A percentile compares a stretch with the other conserved stretches of the same genome.
These are phyloP conservation scores for Phytophthora sp. DNA, from an alignment of 352 stramenopile genomes.

Conservation along the genomic window DNA sequence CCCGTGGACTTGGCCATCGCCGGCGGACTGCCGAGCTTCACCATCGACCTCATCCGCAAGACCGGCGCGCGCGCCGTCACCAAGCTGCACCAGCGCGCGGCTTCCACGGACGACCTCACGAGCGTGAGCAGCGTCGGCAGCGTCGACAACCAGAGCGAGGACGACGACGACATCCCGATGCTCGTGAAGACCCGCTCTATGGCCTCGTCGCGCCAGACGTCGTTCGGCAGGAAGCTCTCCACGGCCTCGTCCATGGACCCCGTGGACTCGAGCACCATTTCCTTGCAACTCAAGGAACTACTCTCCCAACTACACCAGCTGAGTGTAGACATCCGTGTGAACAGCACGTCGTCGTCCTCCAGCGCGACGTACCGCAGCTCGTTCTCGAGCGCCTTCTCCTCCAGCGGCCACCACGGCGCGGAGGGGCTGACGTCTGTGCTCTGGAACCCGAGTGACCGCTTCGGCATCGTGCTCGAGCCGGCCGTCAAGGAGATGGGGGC, in stretches of 20 bases:
- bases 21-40: conserved; percentile 68
- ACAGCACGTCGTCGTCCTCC: conserved; percentile 43
- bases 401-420: conserved; percentile 15
- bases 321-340: conserved; percentile 70
- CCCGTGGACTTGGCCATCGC: conserved; percentile 70
- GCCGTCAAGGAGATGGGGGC: conserved; percentile 54
- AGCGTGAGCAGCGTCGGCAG: conserved; percentile 26
- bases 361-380: conserved; percentile 74
- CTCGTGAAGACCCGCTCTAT: conserved; percentile 62
- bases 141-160: conserved; percentile 33
- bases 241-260: conserved; percentile 32
- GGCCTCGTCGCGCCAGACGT: conserved; percentile 40
- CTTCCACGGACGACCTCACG: conserved; percentile 40
- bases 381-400: conserved; percentile 70
- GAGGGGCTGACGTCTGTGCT: conserved; percentile 54
- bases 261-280: conserved; percentile 65
- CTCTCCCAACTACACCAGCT: conserved; percentile 75
- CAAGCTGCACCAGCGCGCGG: conserved; percentile 43
- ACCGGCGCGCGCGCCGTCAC: conserved; percentile 37
- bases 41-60: conserved; percentile 75
- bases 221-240: conserved; percentile 42
- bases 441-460: conserved; percentile 79
- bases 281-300: conserved; percentile 72
- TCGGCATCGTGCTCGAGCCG: conserved; percentile 71
- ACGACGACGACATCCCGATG: conserved; percentile 33